phyloP scores from a whole-genome alignment of 345 rosid species.

The Schrenkiella parvula region DNA sequence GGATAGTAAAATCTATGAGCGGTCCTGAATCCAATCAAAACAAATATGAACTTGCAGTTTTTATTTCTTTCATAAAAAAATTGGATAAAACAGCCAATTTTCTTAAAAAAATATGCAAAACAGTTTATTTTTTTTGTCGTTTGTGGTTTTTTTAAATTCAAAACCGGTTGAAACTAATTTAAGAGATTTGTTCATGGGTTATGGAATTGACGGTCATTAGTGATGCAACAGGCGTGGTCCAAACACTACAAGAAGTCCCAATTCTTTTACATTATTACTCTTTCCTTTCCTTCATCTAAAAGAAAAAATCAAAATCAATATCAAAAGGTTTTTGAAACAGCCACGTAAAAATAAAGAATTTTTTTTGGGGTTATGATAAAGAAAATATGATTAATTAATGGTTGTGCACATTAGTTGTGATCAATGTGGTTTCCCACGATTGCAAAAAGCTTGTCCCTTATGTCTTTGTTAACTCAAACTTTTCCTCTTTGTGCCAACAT shows the following conservation, averaged over 20 bases:
- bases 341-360: not conserved
- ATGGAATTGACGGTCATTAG: slow-evolving; percentile 8
- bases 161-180: not conserved
- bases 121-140: no score
- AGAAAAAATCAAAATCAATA: not conserved
- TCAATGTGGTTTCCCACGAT: slow-evolving; percentile 31
- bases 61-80: no score
- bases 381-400: not conserved
- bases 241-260: slow-evolving; percentile 2
- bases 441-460: not conserved
- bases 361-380: not conserved
- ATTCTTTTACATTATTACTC: slow-evolving; percentile 1
- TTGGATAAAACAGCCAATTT: no score
- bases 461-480: not conserved
- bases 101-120: no score
- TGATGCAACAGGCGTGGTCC: slow-evolving; percentile 19
- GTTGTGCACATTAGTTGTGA: not conserved
- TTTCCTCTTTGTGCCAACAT: slow-evolving; percentile 9
- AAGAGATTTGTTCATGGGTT: not conserved
- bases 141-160: no score
- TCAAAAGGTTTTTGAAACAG: slow-evolving; percentile 5
- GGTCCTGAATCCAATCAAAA: no score
- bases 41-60: no score
- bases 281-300: not conserved
- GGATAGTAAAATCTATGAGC: no score